These are phyloP conservation scores for Canavalia gladiata DNA, from an alignment of 306 rosid species.

Conservation along the genomic window DNA sequence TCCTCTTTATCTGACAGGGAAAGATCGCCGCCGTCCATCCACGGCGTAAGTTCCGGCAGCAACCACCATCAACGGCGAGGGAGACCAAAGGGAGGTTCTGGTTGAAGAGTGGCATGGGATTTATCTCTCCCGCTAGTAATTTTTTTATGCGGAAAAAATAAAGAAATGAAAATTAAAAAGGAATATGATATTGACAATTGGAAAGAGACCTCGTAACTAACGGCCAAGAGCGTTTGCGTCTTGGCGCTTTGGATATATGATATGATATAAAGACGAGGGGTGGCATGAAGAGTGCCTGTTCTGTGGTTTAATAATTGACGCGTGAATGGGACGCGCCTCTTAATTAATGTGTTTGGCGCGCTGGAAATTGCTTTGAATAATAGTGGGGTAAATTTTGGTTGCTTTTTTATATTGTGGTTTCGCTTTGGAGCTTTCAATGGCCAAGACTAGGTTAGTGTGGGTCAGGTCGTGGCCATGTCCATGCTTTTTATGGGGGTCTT, in stretches of 20 bases:
- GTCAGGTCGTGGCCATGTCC: neutral
- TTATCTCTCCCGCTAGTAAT: conserved; percentile 43
- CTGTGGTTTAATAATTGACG: neutral
- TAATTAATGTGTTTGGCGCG: conserved; percentile 41
- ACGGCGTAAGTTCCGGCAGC: conserved; percentile 42
- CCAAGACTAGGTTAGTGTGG: conserved; percentile 5
- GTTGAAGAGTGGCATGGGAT: conserved; percentile 43
- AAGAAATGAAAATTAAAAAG: conserved; percentile 4
- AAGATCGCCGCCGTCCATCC: conserved; percentile 72
- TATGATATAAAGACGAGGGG: conserved; percentile 27
- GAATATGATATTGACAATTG: neutral
- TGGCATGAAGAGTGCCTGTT: conserved; percentile 60
- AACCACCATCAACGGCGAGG: conserved; percentile 68
- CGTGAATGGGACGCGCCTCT: conserved; percentile 46
- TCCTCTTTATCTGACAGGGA: conserved; percentile 49
- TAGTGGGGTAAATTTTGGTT: neutral
- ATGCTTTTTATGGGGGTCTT: neutral
- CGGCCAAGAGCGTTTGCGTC: conserved; percentile 40
- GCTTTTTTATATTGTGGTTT: neutral
- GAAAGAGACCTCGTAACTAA: conserved; percentile 53
- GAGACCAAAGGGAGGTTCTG: conserved; percentile 46
- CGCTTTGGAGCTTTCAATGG: neutral
- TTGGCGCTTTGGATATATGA: conserved; percentile 45
- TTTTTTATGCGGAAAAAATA: conserved; percentile 21
- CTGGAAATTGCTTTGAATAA: conserved; percentile 31